Evolutionary conservation across 148 eudicot species (phyloP).

Genomic region (Rhododendron molle): DNA sequence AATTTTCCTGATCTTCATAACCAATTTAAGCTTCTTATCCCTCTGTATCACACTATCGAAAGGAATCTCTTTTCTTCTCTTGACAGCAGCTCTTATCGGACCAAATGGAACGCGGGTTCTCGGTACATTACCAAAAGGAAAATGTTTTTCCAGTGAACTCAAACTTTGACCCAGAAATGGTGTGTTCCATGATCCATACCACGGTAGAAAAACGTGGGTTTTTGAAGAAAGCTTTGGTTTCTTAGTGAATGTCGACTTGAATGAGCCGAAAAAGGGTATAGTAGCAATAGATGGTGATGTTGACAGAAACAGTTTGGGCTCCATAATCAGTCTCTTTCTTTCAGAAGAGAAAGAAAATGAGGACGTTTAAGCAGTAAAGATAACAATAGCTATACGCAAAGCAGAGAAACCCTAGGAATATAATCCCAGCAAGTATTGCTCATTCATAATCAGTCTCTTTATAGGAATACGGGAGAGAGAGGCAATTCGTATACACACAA

Average conservation of each 20-base stretch:
- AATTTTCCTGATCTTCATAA: constrained; percentile 73
- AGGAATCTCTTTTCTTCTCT: constrained; percentile 86
- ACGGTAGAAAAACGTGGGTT: constrained; percentile 20
- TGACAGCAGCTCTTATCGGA: constrained; percentile 63
- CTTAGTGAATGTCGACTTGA: constrained; percentile 26
- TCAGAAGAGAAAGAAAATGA: neutral
- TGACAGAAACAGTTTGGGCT: constrained; percentile 36
- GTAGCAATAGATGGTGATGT: constrained; percentile 33
- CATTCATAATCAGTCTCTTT: constrained; percentile 27
- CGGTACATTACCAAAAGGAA: constrained; percentile 26
- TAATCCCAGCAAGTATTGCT: neutral
- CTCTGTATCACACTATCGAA: constrained; percentile 91
- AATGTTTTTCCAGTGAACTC: constrained; percentile 23
- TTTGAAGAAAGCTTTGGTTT: constrained; percentile 24
- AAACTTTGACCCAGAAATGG: constrained; percentile 50
- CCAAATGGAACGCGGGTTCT: constrained; percentile 40
- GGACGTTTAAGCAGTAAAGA: neutral
- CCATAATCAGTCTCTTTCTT: constrained; percentile 34
- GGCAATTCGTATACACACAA: neutral
- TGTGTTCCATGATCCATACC: constrained; percentile 25
- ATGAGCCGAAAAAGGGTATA: constrained; percentile 50
- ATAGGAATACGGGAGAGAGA: neutral
- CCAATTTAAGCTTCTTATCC: constrained; percentile 92
- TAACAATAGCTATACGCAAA: neutral
- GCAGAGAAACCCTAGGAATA: neutral